Percentiles rank a stretch among this genome's conserved stretches.
These are phyloP conservation scores for Entomophthora muscae DNA, from an alignment of 371 early-diverging fungal species.

Conservation along the genomic window DNA sequence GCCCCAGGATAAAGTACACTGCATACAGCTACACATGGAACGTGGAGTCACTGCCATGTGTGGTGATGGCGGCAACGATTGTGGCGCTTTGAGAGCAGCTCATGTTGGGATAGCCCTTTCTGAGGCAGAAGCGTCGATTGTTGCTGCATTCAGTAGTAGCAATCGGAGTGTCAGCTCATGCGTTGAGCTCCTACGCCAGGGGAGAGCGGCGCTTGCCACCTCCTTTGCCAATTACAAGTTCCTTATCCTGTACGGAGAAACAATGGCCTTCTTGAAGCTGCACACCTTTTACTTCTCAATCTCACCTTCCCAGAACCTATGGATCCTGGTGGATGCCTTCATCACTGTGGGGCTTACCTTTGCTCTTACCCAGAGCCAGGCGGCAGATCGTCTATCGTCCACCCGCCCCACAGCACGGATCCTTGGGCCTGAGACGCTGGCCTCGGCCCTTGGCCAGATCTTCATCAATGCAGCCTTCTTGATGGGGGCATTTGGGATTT, in stretches of 20 bases:
- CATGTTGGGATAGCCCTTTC: constrained; percentile 86
- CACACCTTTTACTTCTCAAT: constrained; percentile 33
- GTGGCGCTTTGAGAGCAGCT: constrained; percentile 78
- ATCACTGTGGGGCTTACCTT: constrained; percentile 42
- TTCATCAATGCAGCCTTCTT: constrained; percentile 41
- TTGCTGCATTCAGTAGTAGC: constrained; percentile 69
- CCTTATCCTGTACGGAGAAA: constrained; percentile 52
- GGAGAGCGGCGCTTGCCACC: constrained; percentile 55
- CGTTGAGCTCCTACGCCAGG: constrained; percentile 52
- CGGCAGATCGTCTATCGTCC: constrained; percentile 29
- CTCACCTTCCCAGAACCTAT: constrained; percentile 30
- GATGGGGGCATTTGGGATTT: constrained; percentile 22
- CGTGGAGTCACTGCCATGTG: constrained; percentile 67
- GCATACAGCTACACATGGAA: constrained; percentile 54
- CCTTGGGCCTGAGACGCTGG: constrained; percentile 44
- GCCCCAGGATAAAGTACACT: constrained; percentile 47
- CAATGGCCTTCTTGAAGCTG: constrained; percentile 46
- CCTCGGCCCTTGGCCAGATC: constrained; percentile 40
- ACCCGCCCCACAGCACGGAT: constrained; percentile 54
- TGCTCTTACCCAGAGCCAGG: constrained; percentile 45
- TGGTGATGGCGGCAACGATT: constrained; percentile 95
- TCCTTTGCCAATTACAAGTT: constrained; percentile 61
- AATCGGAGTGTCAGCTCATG: constrained; percentile 43
- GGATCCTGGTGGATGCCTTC: constrained; percentile 51
- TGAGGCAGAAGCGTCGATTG: no score